phyloP scores from a whole-genome alignment of 352 stramenopile genomes.

The Globisporangium lucens region DNA sequence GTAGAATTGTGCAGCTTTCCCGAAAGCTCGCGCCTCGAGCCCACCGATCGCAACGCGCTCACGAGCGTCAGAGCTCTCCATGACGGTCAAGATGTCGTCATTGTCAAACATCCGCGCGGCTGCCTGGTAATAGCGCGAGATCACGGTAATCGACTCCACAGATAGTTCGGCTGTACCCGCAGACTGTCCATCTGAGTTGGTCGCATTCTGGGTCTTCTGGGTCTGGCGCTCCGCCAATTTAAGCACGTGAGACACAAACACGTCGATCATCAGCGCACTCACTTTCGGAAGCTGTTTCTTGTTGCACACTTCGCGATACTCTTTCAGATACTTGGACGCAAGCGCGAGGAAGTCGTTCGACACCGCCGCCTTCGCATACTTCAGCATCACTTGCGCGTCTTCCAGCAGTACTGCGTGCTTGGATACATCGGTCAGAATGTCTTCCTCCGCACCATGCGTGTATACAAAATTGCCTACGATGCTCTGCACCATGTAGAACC shows the following conservation, averaged over 20 bases:
- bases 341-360: conserved; percentile 67
- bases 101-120: conserved; percentile 84
- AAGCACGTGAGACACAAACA: conserved; percentile 79
- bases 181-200: conserved; percentile 1
- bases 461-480: conserved; percentile 32
- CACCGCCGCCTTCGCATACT: conserved; percentile 64
- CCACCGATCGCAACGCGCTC: conserved; percentile 56
- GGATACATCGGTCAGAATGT: conserved; percentile 28
- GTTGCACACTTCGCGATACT: conserved; percentile 75
- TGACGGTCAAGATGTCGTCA: conserved; percentile 64
- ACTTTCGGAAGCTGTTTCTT: conserved; percentile 62
- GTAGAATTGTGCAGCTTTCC: conserved; percentile 62
- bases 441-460: conserved; percentile 25
- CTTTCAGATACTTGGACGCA: conserved; percentile 72
- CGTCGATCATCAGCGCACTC: conserved; percentile 73
- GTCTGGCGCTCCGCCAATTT: conserved; percentile 66
- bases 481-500: conserved; percentile 61
- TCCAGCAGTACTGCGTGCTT: conserved; percentile 29
- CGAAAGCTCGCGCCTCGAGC: conserved; percentile 70
- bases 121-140: conserved; percentile 69
- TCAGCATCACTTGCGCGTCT: conserved; percentile 49
- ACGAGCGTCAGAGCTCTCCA: conserved; percentile 37
- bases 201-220: conserved; percentile 26
- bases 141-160: conserved; percentile 33
- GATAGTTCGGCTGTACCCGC: conserved; percentile 5